Evolutionary conservation across 257 asterid species (phyloP).

Genomic region (Ajuga chamaepitys): DNA sequence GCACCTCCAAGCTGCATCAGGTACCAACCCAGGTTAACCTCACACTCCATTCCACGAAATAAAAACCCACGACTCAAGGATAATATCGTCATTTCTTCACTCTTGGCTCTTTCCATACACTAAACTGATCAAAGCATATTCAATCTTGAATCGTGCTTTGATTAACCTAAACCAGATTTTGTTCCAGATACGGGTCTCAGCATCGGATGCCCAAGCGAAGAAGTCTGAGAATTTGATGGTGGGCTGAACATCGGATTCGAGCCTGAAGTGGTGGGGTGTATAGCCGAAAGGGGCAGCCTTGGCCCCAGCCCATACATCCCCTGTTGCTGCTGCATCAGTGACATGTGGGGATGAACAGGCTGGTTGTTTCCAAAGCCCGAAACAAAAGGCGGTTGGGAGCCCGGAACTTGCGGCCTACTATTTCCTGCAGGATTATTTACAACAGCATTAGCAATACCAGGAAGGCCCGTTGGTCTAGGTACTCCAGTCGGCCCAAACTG

Average conservation of each 20-base stretch:
- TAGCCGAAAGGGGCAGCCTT: conserved; percentile 72
- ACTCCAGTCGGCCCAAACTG: conserved; percentile 51
- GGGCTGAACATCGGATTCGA: conserved; percentile 47
- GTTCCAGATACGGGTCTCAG: conserved; percentile 68
- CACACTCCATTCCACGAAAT: conserved; percentile 4
- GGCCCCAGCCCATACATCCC: conserved; percentile 78
- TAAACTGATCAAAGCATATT: conserved; percentile 14
- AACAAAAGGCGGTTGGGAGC: conserved; percentile 51
- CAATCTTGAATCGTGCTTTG: conserved; percentile 15
- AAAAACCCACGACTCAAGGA: conserved; percentile 14
- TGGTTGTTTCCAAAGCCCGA: conserved; percentile 68
- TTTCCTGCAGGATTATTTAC: conserved; percentile 39
- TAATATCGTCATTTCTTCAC: conserved; percentile 7
- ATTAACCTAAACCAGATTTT: conserved; percentile 65
- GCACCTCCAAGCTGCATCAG: conserved; percentile 18
- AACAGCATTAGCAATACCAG: conserved; percentile 36
- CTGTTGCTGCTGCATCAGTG: conserved; percentile 66
- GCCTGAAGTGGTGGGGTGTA: conserved; percentile 63
- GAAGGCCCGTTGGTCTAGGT: conserved; percentile 48
- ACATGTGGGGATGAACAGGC: conserved; percentile 64
- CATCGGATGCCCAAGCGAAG: conserved; percentile 60
- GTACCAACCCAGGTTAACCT: too few relatives aligned
- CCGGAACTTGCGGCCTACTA: conserved; percentile 56
- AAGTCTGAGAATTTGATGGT: conserved; percentile 50
- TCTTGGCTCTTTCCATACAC: conserved; percentile 11